These are phyloP conservation scores for Striga asiatica DNA, from an alignment of 257 asterid species.

Conservation along the genomic window DNA sequence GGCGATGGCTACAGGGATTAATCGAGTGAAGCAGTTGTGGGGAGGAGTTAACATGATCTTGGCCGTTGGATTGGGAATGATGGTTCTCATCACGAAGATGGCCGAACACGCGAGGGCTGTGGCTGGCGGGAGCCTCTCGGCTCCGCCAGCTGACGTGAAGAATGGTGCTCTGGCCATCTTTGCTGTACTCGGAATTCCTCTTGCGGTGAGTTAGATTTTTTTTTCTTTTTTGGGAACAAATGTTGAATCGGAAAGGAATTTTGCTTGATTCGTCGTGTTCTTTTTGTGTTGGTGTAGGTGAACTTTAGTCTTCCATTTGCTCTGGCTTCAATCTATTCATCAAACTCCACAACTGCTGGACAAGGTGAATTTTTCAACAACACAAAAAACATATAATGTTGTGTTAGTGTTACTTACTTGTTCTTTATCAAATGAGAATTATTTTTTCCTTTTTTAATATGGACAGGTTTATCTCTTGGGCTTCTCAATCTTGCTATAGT, in stretches of 20 bases:
- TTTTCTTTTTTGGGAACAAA: too few relatives aligned
- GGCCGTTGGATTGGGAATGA: background rate
- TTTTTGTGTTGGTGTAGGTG: conserved; percentile 18
- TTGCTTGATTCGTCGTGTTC: background rate
- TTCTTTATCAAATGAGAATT: too few relatives aligned
- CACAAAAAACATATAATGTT: background rate
- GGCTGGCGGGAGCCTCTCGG: background rate
- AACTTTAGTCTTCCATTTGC: conserved; percentile 42
- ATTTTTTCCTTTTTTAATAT: background rate
- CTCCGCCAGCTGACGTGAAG: background rate
- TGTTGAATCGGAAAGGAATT: background rate
- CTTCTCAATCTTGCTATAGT: conserved; percentile 56
- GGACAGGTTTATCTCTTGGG: conserved; percentile 39
- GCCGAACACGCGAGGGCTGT: background rate
- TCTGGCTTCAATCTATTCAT: conserved; percentile 40
- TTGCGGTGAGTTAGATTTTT: background rate
- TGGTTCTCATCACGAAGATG: background rate
- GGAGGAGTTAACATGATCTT: background rate
- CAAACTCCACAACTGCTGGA: too few relatives aligned
- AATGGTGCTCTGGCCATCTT: background rate
- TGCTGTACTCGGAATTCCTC: background rate
- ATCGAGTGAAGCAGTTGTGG: background rate
- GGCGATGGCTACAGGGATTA: background rate
- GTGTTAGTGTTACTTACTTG: too few relatives aligned
- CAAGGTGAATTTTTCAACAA: conserved; percentile 20